Base-by-base conservation (phyloP, 2,329 filamentous ascomycete genomes). In the Pseudohalonectria lignicola region DNA sequence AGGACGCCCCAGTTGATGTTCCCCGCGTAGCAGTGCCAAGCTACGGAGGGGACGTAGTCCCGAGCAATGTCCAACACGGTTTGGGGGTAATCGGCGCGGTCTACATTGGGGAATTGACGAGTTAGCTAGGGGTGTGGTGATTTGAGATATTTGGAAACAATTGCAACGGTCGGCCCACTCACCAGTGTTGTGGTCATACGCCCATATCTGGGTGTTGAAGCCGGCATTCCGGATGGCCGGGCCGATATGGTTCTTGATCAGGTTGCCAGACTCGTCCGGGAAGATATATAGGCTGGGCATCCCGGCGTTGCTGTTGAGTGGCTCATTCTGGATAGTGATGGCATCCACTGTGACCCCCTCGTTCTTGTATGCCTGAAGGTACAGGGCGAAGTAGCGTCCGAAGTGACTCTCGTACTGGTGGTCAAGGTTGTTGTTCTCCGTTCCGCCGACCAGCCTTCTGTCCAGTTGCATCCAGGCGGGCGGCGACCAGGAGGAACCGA, bases 241-340 rank as follows among this genome's bases (percentile, higher is more conserved):
- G 0, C 58, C 60, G 19, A 64, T 49, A 39, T 57, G 53, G 35
- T 65, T 46, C 25, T 51, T 53, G 35, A 62, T 64, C 30, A 64
- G 47, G 7, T 43, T 41, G 0, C 51, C 55, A 3, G 60, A 57
- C 47, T 64, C 59, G 33, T 60, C 56, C 5, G 52, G 54, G 16
- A 48, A 51, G 46, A 62, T 51, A 36, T 56, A 56, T 60, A 64
- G 57, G 31, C 59, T 63, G 4, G 60, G 57, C 28, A 57, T 56
- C 16, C 51, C 48, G 8, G 54, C 52, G 36, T 56, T 50, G 45
- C 50, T 62, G 49, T 63, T 62, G 13, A 63, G 50, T 1, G 62
- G 62, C 48, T 66, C 62, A 42, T 66, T 66, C 49, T 66, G 62
- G 30, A 65, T 57, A 31, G 61, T 63, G 47, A 65, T 61, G 43